Evolutionary conservation across 1,284 basidiomycete species (phyloP), one percentile per base, ranked within the genome.

Genomic region (Marasmius fiardii): DNA sequence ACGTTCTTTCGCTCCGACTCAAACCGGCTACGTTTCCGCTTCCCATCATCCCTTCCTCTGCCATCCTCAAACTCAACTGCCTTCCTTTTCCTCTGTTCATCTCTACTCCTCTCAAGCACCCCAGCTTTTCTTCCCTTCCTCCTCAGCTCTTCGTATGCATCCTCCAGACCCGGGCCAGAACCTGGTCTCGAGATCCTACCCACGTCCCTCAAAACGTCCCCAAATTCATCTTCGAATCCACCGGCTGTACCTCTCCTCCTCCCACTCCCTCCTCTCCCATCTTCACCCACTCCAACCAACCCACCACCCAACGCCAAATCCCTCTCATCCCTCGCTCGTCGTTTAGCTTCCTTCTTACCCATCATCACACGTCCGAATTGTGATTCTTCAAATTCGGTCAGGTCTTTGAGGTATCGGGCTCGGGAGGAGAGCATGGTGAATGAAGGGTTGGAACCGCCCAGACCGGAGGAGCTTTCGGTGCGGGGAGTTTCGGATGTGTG

Each of bases 311-410:
- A 77, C 6, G 94, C 94, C 60, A 98, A 77, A 61, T 95, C 92
- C 64, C 86, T 93, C 71, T 99, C 96, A 69, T 99, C 96, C 59
- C 86, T 79, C 55, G 74, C 74, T n/a, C 96, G 79, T 54, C 87
- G 77, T 67, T 81, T 85, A 20, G 83, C 82, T 54, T 98, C 96
- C 67, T 87, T 88, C 80, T 98, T 98, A 69, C 88, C 92, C 81
- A 95, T 90, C 58, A 96, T 82, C 54, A 98, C 70, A 54, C 96
- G 86, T 26, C 91, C 94, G 75, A 98, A 95, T 71, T 98, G 96
- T 54, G 93, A 92, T 71, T 98, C 96, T 73, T 99, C 96, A 71
- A 93, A 99, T 61, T 93, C 90, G 52, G 85, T 85, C 75, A 98
- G 88, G 12, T 88, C 83, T 63, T 87, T 83, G 58, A 98, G 78